Percentiles rank a stretch among this genome's conserved stretches.
Evolutionary conservation across 129 eudicot species (phyloP).

Genomic region (Arctium minus): DNA sequence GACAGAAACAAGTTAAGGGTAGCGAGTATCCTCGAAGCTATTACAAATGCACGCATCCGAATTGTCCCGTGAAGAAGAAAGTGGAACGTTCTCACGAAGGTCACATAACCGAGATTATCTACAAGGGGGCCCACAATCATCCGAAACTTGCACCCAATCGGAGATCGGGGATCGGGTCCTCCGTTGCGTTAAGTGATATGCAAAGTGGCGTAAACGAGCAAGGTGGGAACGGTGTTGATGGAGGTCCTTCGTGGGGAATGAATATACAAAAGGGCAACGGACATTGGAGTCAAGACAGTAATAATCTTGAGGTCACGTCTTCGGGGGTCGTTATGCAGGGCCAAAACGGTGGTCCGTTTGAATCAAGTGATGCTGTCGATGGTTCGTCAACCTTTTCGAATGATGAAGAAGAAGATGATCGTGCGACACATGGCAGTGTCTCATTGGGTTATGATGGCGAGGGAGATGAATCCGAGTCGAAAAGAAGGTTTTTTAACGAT

Average conservation of each 20-base stretch:
- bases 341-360: constrained; percentile 37
- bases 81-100: constrained; percentile 84
- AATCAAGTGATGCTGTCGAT: constrained; percentile 62
- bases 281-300: constrained; percentile 34
- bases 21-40: constrained; percentile 89
- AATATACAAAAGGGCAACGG: constrained; percentile 34
- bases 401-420: constrained; percentile 75
- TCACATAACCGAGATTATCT: constrained; percentile 76
- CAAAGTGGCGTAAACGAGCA: constrained; percentile 49
- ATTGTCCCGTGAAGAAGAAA: constrained; percentile 84
- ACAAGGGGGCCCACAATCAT: constrained; percentile 86
- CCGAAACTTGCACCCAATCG: constrained; percentile 62
- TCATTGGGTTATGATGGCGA: constrained; percentile 74
- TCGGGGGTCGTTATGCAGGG: constrained; percentile 40
- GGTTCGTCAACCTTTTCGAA: constrained; percentile 66
- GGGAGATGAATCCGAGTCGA: constrained; percentile 83
- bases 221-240: constrained; percentile 43
- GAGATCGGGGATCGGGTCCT: constrained; percentile 50
- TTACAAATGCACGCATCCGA: constrained; percentile 82
- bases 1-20: constrained; percentile 94
- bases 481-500: constrained; percentile 57
- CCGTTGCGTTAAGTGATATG: constrained; percentile 37
- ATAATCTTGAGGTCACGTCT: constrained; percentile 56
- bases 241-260: constrained; percentile 41
- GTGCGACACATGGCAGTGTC: constrained; percentile 75